These are phyloP conservation scores for Neonectria faginata DNA, from an alignment of 2,329 filamentous ascomycete genomes.

Conservation along the genomic window DNA sequence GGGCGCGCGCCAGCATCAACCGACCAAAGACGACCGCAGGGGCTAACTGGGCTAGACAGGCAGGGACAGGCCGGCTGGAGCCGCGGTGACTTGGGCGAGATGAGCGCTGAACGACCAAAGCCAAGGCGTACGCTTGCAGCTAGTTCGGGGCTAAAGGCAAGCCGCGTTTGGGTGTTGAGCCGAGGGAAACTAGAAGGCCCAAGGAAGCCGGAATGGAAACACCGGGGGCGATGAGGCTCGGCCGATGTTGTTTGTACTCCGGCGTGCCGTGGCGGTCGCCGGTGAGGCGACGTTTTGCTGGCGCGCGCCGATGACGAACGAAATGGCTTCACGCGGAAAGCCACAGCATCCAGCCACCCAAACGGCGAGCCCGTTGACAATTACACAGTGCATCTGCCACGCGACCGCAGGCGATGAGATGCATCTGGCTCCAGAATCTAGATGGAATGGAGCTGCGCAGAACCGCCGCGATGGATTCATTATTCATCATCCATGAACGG, in stretches of 20 bases:
- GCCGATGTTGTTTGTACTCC: not conserved
- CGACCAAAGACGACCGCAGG: not conserved
- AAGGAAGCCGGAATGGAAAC: constrained; percentile 34
- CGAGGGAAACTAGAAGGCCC: constrained; percentile 29
- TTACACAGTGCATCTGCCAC: not conserved
- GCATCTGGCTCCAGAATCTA: not conserved
- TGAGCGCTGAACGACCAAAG: not conserved
- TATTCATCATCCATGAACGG: not conserved
- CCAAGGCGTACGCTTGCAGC: constrained; percentile 2
- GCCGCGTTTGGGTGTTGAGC: constrained; percentile 27
- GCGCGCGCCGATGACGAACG: constrained; percentile 4
- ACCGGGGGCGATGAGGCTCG: constrained; percentile 26
- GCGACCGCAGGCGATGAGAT: not conserved
- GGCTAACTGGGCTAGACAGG: not conserved
- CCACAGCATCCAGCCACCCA: constrained; percentile 9
- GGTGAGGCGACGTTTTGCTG: not conserved
- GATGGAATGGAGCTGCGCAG: not conserved
- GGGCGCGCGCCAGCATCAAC: not conserved
- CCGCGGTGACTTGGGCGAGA: not conserved
- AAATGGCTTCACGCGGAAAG: constrained; percentile 4
- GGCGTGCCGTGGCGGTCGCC: not conserved
- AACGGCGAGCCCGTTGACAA: constrained; percentile 8
- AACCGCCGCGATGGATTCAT: not conserved
- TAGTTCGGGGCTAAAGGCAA: constrained; percentile 31
- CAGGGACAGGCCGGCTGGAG: not conserved